Evolutionary conservation across 352 stramenopile species (phyloP).

Genomic region (Phytophthora sp.): DNA sequence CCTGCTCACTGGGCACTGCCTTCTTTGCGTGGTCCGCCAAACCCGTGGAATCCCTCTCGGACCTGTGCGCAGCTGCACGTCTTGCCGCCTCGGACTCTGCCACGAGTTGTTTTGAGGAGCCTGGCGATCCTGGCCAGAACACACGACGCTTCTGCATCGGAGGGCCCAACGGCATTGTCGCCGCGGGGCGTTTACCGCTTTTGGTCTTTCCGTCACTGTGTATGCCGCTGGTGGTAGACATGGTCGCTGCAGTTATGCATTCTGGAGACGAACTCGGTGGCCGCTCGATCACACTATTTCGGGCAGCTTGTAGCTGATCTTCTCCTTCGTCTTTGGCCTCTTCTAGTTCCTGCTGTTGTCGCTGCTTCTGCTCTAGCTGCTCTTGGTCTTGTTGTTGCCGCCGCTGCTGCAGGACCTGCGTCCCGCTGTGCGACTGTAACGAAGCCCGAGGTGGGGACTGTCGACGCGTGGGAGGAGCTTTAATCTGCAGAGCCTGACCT

Average conservation of each 20-base stretch:
- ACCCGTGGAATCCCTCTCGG: slow-evolving; percentile 17
- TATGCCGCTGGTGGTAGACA: not conserved
- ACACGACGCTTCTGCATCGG: slow-evolving; percentile 24
- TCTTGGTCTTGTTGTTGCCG: slow-evolving; percentile 20
- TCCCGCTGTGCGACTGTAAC: slow-evolving; percentile 8
- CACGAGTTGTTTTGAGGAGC: slow-evolving; percentile 31
- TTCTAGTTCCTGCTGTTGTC: slow-evolving; percentile 17
- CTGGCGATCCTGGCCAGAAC: slow-evolving; percentile 22
- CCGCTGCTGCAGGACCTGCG: slow-evolving; percentile 18
- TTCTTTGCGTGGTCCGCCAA: slow-evolving; percentile 7
- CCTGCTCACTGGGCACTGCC: slow-evolving; percentile 3
- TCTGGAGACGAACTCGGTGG: slow-evolving; percentile 4
- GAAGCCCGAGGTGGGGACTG: not conserved
- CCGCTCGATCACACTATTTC: slow-evolving; percentile 15
- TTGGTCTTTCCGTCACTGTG: not conserved
- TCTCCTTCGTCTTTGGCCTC: slow-evolving; percentile 23
- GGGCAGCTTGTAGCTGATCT: slow-evolving; percentile 9
- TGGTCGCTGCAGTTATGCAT: slow-evolving; percentile 5
- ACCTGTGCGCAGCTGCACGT: slow-evolving; percentile 17
- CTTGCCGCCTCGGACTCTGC: slow-evolving; percentile 25
- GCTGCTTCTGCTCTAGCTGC: slow-evolving; percentile 13
- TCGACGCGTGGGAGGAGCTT: not conserved
- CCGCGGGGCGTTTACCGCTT: slow-evolving; percentile 21
- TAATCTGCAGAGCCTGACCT: slow-evolving; percentile 4
- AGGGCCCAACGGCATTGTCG: not conserved